Base-by-base conservation (phyloP, 2,329 filamentous ascomycete species). In the Colletotrichum chrysophilum region DNA sequence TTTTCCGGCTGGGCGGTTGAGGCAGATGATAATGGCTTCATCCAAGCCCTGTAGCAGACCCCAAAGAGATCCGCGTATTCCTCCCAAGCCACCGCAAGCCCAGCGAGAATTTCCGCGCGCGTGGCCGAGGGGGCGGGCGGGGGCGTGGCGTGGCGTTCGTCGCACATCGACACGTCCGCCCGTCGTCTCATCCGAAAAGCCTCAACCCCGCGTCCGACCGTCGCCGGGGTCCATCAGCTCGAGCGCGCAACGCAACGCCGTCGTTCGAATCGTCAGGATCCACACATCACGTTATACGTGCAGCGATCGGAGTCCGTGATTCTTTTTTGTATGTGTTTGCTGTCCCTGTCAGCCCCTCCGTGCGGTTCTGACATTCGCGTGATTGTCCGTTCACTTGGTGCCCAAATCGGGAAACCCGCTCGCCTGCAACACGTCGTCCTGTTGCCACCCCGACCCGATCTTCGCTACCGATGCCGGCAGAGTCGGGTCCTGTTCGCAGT, bases 401-500 rank as follows among this genome's bases (percentile, higher is more conserved):
- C 58, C 30, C 58, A 62, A 21, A 16, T 36, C 30, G 18, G 43
- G 64, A 24, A 66, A 66, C 14, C 28, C n/a, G 26, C 26, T 52
- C 52, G n/a, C 36, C 66, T 32, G 48, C 43, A 26, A 52, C 14
- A n/a, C 43, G 62, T 58, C 64, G 5, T 55, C 30, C 28, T 68
- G 28, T 60, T 68, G 34, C 70, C 69, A 48, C 24, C 60, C 60
- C 21, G 65, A 64, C 10, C 64, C 70, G 18, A 69, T 64, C 21
- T 76, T 76, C 26, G 74, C 70, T 12, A 68, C 58, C 13, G 70
- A 69, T 2, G 70, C 28, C 24, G 74, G 74, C 34, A 76, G 32
- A 18, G 65, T 32, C n/a, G 64, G 74, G 43, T 74, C 64, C 58
- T 76, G 69, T 43, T 76, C 74, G 43, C 64, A 76, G 13, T 69